These are phyloP conservation scores for Podaxis sp. DNA, from an alignment of 768 basidiomycete genomes.

Conservation along the genomic window DNA sequence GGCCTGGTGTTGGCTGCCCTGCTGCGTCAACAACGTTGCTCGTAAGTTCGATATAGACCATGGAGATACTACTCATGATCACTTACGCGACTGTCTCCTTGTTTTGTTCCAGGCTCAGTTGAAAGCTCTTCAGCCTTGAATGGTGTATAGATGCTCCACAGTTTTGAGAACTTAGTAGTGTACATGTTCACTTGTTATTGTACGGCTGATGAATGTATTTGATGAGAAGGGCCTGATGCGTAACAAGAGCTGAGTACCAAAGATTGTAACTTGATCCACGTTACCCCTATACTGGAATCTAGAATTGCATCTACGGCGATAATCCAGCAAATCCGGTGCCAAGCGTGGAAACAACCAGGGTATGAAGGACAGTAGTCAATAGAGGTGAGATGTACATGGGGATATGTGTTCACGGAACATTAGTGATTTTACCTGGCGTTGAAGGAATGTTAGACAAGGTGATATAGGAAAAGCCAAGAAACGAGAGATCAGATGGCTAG, in stretches of 20 bases:
- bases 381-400: neutral
- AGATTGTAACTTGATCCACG: neutral
- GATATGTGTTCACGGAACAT: neutral
- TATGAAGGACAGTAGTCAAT: neutral
- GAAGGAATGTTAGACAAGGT: neutral
- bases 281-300: neutral
- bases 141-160: neutral
- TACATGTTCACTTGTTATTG: neutral
- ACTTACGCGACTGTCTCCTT: neutral
- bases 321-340: neutral
- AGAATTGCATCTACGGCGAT: neutral
- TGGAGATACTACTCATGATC: neutral
- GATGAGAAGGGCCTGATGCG: neutral
- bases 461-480: neutral
- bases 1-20: constrained; percentile 70
- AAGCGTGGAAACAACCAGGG: neutral
- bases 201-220: neutral
- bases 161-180: neutral
- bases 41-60: constrained; percentile 31
- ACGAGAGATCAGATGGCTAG: constrained; percentile 65
- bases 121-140: constrained; percentile 23
- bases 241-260: neutral
- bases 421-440: constrained; percentile 2
- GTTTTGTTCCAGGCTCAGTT: constrained; percentile 24
- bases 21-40: constrained; percentile 57